Base-by-base conservation (phyloP, 2,329 filamentous ascomycete genomes). In the Karstenula rhodostoma region DNA sequence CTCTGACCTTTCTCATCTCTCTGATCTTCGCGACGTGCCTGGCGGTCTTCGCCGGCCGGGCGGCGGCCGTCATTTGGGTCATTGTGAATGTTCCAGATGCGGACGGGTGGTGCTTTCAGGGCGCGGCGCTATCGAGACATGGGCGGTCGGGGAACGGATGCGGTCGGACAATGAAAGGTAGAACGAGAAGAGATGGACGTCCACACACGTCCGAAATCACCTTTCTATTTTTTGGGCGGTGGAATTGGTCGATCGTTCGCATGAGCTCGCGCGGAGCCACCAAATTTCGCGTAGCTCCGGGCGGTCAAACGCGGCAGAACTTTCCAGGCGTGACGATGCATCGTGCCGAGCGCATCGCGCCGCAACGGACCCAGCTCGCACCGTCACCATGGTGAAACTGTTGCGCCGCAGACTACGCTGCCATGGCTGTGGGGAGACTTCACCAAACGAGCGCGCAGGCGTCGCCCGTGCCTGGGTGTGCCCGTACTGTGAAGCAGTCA, bases 401-500 rank as follows among this genome's bases (percentile, higher is more conserved):
- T 59, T 78, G 47, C 67, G 74, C 63, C 74, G 75, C 66, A 66
- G 70, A 40, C 58, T 78, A 54, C 73, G 71, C 64, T 78, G 75
- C 48, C 73, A 73, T 55, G 77, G 75, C 57, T 78, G 75, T 66
- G 74, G 73, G 33, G 47, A 59, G 27, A 62, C 65, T 52, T 70
- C 71, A 40, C 67, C 64, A 15, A 70, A 71, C 32, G 57, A 62
- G 27, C 61, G 70, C 10, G 48, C 63, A 8, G 69, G 70, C 15
- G 59, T 72, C 43, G 66, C 71, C 9, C 62, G 60, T 12, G 62
- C 62, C 46, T 77, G 70, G 60, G 57, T 67, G 23, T 77, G 77
- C 78, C 80, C 85, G 22, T 82, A 86, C 62, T 99, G 95, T 82
- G 91, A 95, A 70, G 91, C 94, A 19, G 88, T 90, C 60, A 99